Evolutionary conservation across 768 basidiomycete species (phyloP), one percentile per base, ranked within the genome.

Genomic region (Mycena maculata): DNA sequence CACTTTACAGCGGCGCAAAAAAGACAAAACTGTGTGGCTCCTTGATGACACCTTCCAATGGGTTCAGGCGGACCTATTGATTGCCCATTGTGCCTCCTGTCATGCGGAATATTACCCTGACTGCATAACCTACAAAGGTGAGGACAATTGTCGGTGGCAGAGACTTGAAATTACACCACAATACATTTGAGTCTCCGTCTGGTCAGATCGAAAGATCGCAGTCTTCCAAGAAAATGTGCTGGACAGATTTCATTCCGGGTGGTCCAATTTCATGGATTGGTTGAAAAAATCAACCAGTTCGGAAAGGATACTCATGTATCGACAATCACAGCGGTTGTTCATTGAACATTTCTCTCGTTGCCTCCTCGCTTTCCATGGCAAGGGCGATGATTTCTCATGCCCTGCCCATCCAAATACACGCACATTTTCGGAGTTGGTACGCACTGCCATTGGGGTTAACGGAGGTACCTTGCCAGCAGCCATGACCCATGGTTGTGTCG

Each of bases 241-340:
- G 8, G 42, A 71, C 22, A 48, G 71, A 6, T 75, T 75, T 47
- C 73, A 75, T 48, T 49, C 72, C 10, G 75, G 75, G 13, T 77
- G 76, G 74, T 73, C 76, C 2, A 76, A 75, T 54, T 77, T 76
- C 54, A 67, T 77, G 11, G 62, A 71, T 0, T 76, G 69, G 66
- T n/a, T 77, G 7, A 78, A 78, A 50, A 72, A 74, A 8, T 64
- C 22, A 52, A 42, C 22, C 15, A 20, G 13, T 1, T 22, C 5
- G 25, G 31, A 22, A 25, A 52, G 41, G 18, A 63, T 42, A 48
- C 73, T 42, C 16, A 76, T 74, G 1, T 47, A 54, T n/a, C n/a
- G n/a, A n/a, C n/a, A n/a, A n/a, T n/a, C n/a, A n/a, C n/a, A n/a
- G n/a, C n/a, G n/a, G n/a, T n/a, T n/a, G 36, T 15, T 38, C 36